These are phyloP conservation scores for Malassezia restricta DNA, from an alignment of 1,284 basidiomycete species.

Conservation along the genomic window DNA sequence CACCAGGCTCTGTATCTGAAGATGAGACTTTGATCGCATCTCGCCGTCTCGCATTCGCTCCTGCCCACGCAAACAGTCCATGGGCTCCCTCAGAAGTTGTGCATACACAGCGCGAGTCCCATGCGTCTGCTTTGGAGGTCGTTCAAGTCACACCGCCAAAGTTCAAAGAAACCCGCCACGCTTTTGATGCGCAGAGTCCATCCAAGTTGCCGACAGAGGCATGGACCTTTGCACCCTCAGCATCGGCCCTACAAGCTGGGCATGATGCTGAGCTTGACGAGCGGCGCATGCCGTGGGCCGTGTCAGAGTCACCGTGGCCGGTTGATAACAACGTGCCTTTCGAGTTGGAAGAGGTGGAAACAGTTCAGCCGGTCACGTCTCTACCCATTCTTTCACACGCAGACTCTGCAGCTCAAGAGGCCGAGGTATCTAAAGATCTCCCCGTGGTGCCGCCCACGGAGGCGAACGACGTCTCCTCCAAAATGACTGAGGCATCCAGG, in stretches of 20 bases:
- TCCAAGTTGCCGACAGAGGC: not conserved
- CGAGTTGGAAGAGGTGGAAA: not conserved
- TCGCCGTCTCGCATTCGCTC: too few relatives aligned
- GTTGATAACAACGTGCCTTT: not conserved
- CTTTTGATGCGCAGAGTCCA: not conserved
- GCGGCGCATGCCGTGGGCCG: not conserved
- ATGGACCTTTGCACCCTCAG: not conserved
- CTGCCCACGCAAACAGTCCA: too few relatives aligned
- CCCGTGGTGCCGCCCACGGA: too few relatives aligned
- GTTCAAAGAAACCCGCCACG: not conserved
- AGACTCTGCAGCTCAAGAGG: too few relatives aligned
- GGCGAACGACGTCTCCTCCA: too few relatives aligned
- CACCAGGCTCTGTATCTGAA: too few relatives aligned
- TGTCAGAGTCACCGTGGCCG: not conserved
- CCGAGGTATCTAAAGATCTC: too few relatives aligned
- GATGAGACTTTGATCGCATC: too few relatives aligned
- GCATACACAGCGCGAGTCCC: not conserved
- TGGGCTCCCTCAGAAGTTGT: too few relatives aligned
- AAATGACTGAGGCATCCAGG: too few relatives aligned
- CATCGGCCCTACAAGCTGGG: not conserved
- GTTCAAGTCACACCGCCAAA: not conserved
- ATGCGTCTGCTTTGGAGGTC: not conserved
- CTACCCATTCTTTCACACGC: not conserved
- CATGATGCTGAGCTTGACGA: not conserved
- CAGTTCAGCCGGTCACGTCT: not conserved